These are phyloP conservation scores for Polytolypa hystricis DNA, from an alignment of 2,329 filamentous ascomycete species.

Conservation along the genomic window DNA sequence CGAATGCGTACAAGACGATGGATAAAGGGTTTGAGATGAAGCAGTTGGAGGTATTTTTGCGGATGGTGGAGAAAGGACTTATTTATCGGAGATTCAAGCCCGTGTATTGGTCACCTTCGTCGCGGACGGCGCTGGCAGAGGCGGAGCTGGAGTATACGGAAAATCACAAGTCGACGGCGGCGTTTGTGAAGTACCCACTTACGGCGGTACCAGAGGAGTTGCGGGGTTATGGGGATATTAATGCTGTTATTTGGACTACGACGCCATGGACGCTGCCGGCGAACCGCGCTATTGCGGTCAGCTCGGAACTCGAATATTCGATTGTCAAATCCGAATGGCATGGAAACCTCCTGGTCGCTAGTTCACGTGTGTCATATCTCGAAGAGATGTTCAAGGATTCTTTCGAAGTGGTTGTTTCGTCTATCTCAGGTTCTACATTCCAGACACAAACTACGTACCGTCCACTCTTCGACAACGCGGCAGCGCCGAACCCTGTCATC, in stretches of 20 bases:
- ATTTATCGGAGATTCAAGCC: slow-evolving; percentile 53
- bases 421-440: slow-evolving; percentile 55
- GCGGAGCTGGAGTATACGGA: slow-evolving; percentile 56
- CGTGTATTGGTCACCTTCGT: slow-evolving; percentile 57
- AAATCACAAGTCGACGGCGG: slow-evolving; percentile 47
- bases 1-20: slow-evolving; percentile 53
- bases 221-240: slow-evolving; percentile 40
- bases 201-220: slow-evolving; percentile 34
- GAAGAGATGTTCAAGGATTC: slow-evolving; percentile 40
- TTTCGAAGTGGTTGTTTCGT: slow-evolving; percentile 41
- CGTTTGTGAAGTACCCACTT: slow-evolving; percentile 66
- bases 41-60: slow-evolving; percentile 48
- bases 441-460: slow-evolving; percentile 52
- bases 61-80: slow-evolving; percentile 51
- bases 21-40: slow-evolving; percentile 49
- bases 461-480: slow-evolving; percentile 56
- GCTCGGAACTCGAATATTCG: slow-evolving; percentile 61
- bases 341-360: slow-evolving; percentile 58
- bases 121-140: slow-evolving; percentile 51
- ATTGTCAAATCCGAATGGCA: slow-evolving; percentile 49
- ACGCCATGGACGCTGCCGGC: slow-evolving; percentile 96
- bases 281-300: slow-evolving; percentile 79
- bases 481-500: slow-evolving; percentile 57
- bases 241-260: slow-evolving; percentile 94
- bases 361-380: slow-evolving; percentile 54